Evolutionary conservation across 805 yeast genomes (phyloP), one percentile per base, ranked within the genome.

Genomic region (Candida piceae): DNA sequence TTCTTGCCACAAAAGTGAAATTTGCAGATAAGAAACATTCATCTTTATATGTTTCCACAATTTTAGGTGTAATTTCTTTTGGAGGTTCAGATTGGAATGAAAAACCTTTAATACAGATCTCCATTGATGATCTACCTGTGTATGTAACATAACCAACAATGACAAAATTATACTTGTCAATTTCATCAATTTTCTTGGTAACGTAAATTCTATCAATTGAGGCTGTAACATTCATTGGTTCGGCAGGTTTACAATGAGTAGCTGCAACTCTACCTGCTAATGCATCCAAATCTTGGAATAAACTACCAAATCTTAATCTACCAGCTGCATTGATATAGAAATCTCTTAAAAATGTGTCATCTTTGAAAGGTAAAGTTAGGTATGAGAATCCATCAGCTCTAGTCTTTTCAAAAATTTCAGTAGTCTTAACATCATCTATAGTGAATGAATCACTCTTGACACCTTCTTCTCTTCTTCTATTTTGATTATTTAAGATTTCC

Each of bases 101-200:
- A 45, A 86, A 84, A 2, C 96, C 97, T 54, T 78, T 83, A 50
- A 89, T 93, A 32, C 88, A 75, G 53, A 89, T 89, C 62, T 89
- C 97, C 96, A 89, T 89, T 1, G 96, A 88, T 1, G 95, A 84
- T 42, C 86, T 70, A 41, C 97, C 97, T 0, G 96, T 89, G 86
- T 95, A 89, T 7, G 94, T 80, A 29, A 88, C 96, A 35, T 80
- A 70, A n/a, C 97, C 97, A 21, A 93, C 88, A 42, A 89, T 64
- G 20, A 87, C 72, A 50, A 90, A 80, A 61, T 87, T 86, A 62
- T 74, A 81, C 44, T 78, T 75, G 38, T 71, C 68, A 43, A 88
- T 76, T 50, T 81, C 86, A 52, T 87, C 95, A 28, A 88, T 75
- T 49, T 87, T 80, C 60, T 83, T 84, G 41, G 87, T 76, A 77